Base-by-base conservation (phyloP, 306 rosid species). In the Canavalia ensiformis region DNA sequence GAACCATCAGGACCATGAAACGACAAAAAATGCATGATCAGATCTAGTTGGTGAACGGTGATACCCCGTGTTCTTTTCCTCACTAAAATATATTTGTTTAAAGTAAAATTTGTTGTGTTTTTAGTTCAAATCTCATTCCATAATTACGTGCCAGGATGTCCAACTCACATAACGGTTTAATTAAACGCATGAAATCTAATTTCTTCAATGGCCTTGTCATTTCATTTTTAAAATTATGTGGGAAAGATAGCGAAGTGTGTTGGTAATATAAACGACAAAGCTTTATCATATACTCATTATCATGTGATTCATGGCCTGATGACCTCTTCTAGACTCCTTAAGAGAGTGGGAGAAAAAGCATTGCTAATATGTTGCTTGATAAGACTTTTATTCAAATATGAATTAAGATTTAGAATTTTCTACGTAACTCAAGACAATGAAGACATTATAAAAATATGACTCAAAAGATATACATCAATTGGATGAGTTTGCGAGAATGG, bases 121-220 rank as follows among this genome's bases (percentile, higher is more conserved):
- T 84, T 77, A 68, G 70, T 65, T 76, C 46, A 71, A 80, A 71
- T 77, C 59, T 69, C 77, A 67, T 83, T 68, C 42, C 81, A 73
- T 47, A 82, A 84, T 81, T 86, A 79, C 89, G 90, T 89, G 92
- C 83, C 89, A 84, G 87, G 79, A 89, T 87, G 88, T 84, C 85
- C 73, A 9, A 68, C 72, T 37, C 70, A 64, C 29, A 28, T 2
- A 84, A 75, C 62, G 39, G 87, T 77, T 79, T 41, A 81, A 62
- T 74, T 68, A 79, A 86, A 84, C 29, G 67, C 55, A 74, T 49
- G 51, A 74, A 84, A 89, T 84, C 86, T 81, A 33, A 74, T 88
- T 82, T 88, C 92, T 88, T 89, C 86, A 71, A 86, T 65, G 67
- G 82, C 81, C 88, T 86, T 81, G 88, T 89, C 88, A 59, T 82